Evolutionary conservation across 331 rosid genomes (phyloP).

Genomic region (Erythrophleum ivorense): DNA sequence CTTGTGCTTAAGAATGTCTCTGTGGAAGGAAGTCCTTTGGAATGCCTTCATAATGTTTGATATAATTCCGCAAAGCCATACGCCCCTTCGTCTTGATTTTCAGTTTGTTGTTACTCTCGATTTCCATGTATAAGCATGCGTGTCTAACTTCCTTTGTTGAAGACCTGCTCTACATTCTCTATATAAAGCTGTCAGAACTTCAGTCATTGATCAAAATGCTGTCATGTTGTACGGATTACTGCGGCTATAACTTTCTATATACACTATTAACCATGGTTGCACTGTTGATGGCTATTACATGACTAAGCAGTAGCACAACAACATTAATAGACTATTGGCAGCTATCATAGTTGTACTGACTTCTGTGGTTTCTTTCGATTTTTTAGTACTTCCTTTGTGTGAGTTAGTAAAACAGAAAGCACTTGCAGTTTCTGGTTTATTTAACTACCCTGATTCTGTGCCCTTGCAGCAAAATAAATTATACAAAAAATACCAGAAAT

Average conservation of each 20-base stretch:
- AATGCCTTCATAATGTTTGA: conserved; percentile 3
- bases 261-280: background rate
- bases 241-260: background rate
- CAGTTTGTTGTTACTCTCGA: background rate
- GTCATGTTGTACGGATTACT: background rate
- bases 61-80: background rate
- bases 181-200: background rate
- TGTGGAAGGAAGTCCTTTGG: background rate
- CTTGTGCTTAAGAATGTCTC: no score
- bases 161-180: background rate
- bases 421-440: background rate
- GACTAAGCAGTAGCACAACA: background rate
- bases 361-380: background rate
- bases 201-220: background rate
- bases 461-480: no score
- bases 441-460: no score
- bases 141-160: background rate
- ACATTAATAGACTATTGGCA: background rate
- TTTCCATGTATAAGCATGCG: background rate
- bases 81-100: background rate
- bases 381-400: background rate
- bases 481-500: background rate
- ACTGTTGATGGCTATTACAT: background rate
- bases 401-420: background rate
- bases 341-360: background rate